Evolutionary conservation across 768 basidiomycete genomes (phyloP).

Genomic region (Lactarius sanguifluus): DNA sequence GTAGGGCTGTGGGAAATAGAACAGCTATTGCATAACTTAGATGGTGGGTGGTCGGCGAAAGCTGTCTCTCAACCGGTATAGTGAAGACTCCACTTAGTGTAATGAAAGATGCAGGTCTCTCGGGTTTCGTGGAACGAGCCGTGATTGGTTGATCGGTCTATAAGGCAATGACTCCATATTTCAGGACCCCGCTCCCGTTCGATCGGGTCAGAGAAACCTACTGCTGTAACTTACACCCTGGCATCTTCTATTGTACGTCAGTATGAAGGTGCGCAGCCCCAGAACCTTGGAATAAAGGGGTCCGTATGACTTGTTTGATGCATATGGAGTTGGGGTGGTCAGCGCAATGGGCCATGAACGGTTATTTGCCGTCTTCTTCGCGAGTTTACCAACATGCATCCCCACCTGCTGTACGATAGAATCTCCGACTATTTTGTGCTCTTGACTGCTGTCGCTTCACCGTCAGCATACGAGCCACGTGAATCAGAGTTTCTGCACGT

Average conservation of each 20-base stretch:
- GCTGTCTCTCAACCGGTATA: slow-evolving; percentile 55
- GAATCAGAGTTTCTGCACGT: not conserved
- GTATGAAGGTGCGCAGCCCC: slow-evolving; percentile 60
- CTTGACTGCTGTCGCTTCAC: not conserved
- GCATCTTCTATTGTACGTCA: slow-evolving; percentile 62
- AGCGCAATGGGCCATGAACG: slow-evolving; percentile 50
- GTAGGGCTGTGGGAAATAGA: slow-evolving; percentile 39
- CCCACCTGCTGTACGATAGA: slow-evolving; percentile 59
- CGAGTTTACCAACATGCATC: slow-evolving; percentile 48
- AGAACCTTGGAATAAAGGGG: slow-evolving; percentile 54
- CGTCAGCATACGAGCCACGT: not conserved
- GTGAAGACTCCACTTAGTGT: slow-evolving; percentile 30
- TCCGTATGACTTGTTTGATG: slow-evolving; percentile 44
- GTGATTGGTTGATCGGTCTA: slow-evolving; percentile 48
- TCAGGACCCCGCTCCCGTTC: slow-evolving; percentile 4
- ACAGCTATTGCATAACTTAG: slow-evolving; percentile 35
- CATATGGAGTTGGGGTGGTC: slow-evolving; percentile 38
- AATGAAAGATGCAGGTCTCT: slow-evolving; percentile 30
- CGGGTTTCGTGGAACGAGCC: slow-evolving; percentile 61
- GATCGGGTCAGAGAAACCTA: slow-evolving; percentile 32
- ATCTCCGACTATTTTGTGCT: slow-evolving; percentile 44
- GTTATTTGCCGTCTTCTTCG: slow-evolving; percentile 52
- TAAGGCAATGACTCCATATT: slow-evolving; percentile 40
- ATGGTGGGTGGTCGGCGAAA: slow-evolving; percentile 60
- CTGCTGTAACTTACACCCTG: slow-evolving; percentile 53